Base-by-base conservation (phyloP, 2,329 filamentous ascomycete species). In the Torrubiella hemipterigena region DNA sequence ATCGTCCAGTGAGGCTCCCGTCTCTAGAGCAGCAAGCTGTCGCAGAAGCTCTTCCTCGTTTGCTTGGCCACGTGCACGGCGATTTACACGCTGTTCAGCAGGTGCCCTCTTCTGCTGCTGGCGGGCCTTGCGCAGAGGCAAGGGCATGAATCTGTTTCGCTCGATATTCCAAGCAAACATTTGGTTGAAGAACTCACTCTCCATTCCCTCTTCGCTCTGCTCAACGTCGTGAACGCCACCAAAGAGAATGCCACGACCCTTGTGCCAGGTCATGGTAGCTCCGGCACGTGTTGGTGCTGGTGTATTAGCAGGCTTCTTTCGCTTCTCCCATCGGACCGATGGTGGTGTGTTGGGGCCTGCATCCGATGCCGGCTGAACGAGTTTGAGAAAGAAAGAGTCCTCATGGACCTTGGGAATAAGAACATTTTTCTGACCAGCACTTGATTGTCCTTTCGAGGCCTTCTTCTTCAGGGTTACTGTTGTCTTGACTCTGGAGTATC, bases 131-230 rank as follows among this genome's bases (percentile, higher is more conserved):
- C 87, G 70, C 27, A 96, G 62, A 8, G 65, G 63, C 27, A 96
- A 65, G 3, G 81, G 83, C 63, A 96, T 95, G 61, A 94, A 96
- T 7, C 91, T 71, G 51, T 98, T 98, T 36, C 89, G 74, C 47
- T 96, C 91, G 39, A 94, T 77, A 49, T 93, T 95, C 84, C 87
- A 96, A 5, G 87, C 82, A 47, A 82, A 93, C 16, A 96, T 59
- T 34, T 78, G 73, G 46, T 95, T 89, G 62, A 96, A 98, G 58
- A 98, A 98, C 52, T 95, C 87, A 49, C 84, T 93, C 33, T 98
- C 89, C 42, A 98, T 93, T 4, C 83, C 86, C 53, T 98, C 91
- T 51, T 94, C 87, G 41, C 74, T 89, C 50, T 87, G 73, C 53
- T 93, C 85, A 1, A 93, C 81, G 44, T 94, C 87, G 46, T 95